Base-by-base conservation (phyloP, 179 eudicot genomes). In the Kewa caespitosa region DNA sequence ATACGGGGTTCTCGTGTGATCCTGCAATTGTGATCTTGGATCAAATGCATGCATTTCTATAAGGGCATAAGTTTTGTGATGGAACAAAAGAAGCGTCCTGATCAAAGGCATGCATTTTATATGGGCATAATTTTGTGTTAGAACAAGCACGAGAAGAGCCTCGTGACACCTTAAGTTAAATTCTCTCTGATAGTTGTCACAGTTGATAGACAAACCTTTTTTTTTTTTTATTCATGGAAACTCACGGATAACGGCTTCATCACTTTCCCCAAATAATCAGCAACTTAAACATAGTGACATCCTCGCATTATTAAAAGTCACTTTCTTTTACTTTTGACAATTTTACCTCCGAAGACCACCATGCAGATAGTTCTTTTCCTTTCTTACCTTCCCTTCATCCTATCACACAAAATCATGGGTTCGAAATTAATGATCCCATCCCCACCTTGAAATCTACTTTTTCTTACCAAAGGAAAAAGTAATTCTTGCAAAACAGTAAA, bases 21-120 rank as follows among this genome's bases (percentile, higher is more conserved):
- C 90, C 99, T 92, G 91, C 77, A 79, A 80, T 37, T 57, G 31
- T 52, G 64, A 48, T 57, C 65, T 74, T 76, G 71, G 25, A 62
- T 76, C 68, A 76, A 48, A 73, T 3, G n/a, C 63, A 25, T 43
- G 46, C 62, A 20, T 12, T 38, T 33, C n/a, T 36, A 36, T 3
- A 74, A 77, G 74, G 30, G 34, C 8, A 70, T 66, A 27, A 39
- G 48, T 33, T 27, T 34, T 42, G 28, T 50, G 46, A 67, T 52
- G 62, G 38, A 73, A n/a, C n/a, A n/a, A n/a, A n/a, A n/a, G n/a
- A n/a, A n/a, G n/a, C n/a, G n/a, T n/a, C n/a, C n/a, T n/a, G n/a
- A n/a, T n/a, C n/a, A n/a, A n/a, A n/a, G n/a, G n/a, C n/a, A n/a
- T n/a, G n/a, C n/a, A n/a, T n/a, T n/a, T n/a, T n/a, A n/a, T n/a